Conservation (phyloP, 2,329 filamentous ascomycete genomes). For the Chaetomium sp. region DNA sequence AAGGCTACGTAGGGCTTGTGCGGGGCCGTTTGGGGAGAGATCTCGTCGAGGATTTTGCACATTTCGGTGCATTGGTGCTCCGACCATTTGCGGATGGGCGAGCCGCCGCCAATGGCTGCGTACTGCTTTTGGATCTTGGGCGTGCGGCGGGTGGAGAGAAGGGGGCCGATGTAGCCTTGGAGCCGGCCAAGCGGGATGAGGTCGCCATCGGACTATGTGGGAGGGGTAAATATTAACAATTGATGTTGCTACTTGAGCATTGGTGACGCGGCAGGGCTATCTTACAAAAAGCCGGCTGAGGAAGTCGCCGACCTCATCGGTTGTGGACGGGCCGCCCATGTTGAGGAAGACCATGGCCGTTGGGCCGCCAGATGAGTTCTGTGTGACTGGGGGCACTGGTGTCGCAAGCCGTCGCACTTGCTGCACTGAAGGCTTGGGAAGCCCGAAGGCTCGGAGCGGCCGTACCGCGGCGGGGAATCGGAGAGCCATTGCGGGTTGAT, state of each 20-base stretch:
- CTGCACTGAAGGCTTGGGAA: slow-evolving; percentile 27
- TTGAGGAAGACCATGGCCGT: slow-evolving; percentile 99
- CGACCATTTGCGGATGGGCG: slow-evolving; percentile 95
- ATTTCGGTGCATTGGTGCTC: slow-evolving; percentile 90
- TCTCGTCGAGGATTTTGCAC: slow-evolving; percentile 92
- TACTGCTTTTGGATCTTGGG: slow-evolving; percentile 98
- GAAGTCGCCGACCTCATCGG: slow-evolving; percentile 82
- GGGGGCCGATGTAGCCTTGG: slow-evolving; percentile 81
- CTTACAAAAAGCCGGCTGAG: slow-evolving; percentile 85
- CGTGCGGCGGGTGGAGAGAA: slow-evolving; percentile 80
- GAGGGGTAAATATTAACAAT: not conserved
- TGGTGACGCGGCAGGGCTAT: slow-evolving; percentile 12
- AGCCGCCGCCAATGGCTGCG: slow-evolving; percentile 90
- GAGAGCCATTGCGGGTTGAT: slow-evolving; percentile 31
- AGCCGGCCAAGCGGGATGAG: slow-evolving; percentile 91
- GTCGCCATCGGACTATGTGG: slow-evolving; percentile 74
- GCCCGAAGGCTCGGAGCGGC: slow-evolving; percentile 24
- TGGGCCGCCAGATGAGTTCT: slow-evolving; percentile 69
- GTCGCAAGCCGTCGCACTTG: slow-evolving; percentile 50
- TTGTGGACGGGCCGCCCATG: slow-evolving; percentile 92
- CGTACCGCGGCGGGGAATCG: slow-evolving; percentile 29
- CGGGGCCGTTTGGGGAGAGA: slow-evolving; percentile 86
- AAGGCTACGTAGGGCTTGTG: slow-evolving; percentile 98
- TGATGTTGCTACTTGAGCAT: not conserved
- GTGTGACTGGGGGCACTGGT: slow-evolving; percentile 66